These are phyloP conservation scores for Eruca vesicaria DNA, from an alignment of 441 rosid genomes.

Conservation along the genomic window DNA sequence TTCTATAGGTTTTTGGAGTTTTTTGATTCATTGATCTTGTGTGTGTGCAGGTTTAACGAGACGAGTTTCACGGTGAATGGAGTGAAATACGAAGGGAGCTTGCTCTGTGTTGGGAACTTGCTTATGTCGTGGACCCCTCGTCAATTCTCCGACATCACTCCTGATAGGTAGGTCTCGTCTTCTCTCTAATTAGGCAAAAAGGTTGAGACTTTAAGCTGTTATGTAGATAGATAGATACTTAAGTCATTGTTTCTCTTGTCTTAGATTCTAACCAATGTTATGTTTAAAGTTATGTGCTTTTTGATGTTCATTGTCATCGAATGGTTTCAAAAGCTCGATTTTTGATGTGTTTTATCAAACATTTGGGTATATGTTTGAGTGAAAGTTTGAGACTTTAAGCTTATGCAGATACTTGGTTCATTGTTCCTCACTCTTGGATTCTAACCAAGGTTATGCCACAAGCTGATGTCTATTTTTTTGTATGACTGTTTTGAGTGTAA, in stretches of 20 bases:
- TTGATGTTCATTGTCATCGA: not conserved
- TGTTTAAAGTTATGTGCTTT: not conserved
- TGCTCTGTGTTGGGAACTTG: constrained; percentile 87
- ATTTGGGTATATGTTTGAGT: not conserved
- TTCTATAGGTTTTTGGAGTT: no score
- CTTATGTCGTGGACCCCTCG: constrained; percentile 79
- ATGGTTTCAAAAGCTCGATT: not conserved
- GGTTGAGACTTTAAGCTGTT: constrained; percentile 9
- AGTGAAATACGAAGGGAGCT: constrained; percentile 74
- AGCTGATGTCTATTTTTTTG: not conserved
- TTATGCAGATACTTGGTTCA: not conserved
- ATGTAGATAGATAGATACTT: not conserved
- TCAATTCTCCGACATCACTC: constrained; percentile 64
- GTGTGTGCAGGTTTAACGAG: constrained; percentile 59
- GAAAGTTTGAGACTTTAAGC: not conserved
- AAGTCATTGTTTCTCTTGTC: not conserved
- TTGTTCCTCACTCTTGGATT: not conserved
- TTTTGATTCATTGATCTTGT: not conserved
- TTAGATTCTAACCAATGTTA: not conserved
- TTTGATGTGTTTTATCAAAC: not conserved
- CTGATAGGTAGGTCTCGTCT: constrained; percentile 50
- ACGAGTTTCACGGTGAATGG: constrained; percentile 83
- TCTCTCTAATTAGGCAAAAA: not conserved
- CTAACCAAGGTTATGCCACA: not conserved
- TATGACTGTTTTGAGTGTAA: not conserved